phyloP scores from a whole-genome alignment of 179 eudicot species.

The Silene vulgaris region DNA sequence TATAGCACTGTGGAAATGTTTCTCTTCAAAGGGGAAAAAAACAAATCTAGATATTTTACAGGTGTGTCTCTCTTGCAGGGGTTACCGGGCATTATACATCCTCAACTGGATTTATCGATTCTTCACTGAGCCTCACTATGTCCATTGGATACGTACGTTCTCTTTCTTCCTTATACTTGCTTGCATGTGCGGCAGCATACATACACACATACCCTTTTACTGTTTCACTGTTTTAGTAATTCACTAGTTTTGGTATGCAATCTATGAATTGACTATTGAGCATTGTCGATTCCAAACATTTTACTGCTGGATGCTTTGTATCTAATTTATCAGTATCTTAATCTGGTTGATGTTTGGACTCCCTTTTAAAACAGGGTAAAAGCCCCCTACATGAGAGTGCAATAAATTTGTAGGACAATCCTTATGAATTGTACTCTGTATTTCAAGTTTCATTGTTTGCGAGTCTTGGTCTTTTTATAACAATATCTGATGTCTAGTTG shows the following conservation, averaged over 20 bases:
- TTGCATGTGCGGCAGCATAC: neutral
- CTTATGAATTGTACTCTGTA: neutral
- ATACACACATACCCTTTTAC: neutral
- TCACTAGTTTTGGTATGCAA: neutral
- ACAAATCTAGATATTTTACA: neutral
- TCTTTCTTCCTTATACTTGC: conserved; percentile 25
- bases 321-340: neutral
- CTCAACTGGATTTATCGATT: conserved; percentile 91
- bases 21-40: neutral
- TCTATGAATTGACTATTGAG: neutral
- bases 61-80: conserved; percentile 44
- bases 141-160: conserved; percentile 85
- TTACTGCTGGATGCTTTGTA: neutral
- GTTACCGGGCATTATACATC: conserved; percentile 78
- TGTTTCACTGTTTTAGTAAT: neutral
- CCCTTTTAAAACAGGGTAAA: neutral
- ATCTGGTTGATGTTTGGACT: neutral
- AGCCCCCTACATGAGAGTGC: neutral
- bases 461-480: neutral
- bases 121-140: conserved; percentile 94
- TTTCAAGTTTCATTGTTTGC: neutral
- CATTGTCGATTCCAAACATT: neutral
- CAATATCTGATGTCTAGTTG: neutral
- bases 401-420: neutral
- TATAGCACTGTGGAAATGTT: too few relatives aligned